Base-by-base conservation (phyloP, 257 asterid species). In the Nicotiana sylvestris region DNA sequence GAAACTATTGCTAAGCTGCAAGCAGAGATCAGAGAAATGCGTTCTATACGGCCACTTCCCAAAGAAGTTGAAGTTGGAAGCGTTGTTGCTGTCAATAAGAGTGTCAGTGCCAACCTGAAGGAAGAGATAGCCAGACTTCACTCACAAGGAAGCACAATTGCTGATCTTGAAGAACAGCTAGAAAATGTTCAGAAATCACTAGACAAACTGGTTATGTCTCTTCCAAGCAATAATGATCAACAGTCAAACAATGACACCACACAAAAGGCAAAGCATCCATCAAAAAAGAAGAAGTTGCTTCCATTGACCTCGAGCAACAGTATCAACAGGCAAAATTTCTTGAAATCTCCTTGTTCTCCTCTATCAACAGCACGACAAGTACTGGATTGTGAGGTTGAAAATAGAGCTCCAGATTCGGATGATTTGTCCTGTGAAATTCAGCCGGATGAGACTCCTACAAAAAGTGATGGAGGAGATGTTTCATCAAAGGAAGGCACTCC, bases 51-150 rank as follows among this genome's bases (percentile, higher is more conserved):
- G 77, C 92, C 92, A 55, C 80, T 82, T 60, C 86, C 87, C 15
- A 91, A 91, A 85, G 93, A 91, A 84, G 85, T 88, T 58, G 92
- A 90, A 74, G 95, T 91, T 77, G 92, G 83, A 76, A 86, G 68
- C 83, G 91, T 80, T 17, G 80, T 91, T 83, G 80, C 95, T 21
- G 97, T 95, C 9, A 86, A 93, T 89, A 91, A 91, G 91, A 95
- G 99, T 80, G 95, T 93, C 56, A 87, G 98, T 82, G 99, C 99
- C 70, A 95, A 95, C 85, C 90, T 95, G 82, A 95, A 95, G 90
- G 99, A 95, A 4, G 98, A 95, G 88, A 95, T 95, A 77, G 94
- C 98, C 66, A 89, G 97, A 83, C 98, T 95, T 83, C 99, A 95
- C 85, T 93, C 98, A 3, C 98, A 95, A 82, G 99, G 99, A 84